Evolutionary conservation across 768 basidiomycete species (phyloP).

Genomic region (Auriculariales sp.): DNA sequence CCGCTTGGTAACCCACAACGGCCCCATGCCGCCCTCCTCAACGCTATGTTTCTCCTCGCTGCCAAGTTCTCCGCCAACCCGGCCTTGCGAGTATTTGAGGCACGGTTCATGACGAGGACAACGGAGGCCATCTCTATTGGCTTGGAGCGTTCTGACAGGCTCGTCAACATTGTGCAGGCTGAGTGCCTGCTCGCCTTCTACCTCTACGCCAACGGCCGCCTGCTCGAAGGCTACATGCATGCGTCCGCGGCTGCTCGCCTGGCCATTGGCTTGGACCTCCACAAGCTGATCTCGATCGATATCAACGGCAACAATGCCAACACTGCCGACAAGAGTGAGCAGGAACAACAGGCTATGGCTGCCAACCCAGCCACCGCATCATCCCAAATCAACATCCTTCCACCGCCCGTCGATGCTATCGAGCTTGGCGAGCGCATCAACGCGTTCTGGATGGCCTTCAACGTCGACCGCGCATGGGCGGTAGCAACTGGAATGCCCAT

Average conservation of each 20-base stretch:
- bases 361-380: not conserved
- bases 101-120: conserved; percentile 38
- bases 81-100: conserved; percentile 49
- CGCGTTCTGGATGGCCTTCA: conserved; percentile 76
- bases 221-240: conserved; percentile 54
- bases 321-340: not conserved
- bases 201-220: conserved; percentile 43
- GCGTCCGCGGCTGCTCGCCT: conserved; percentile 59
- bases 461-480: conserved; percentile 71
- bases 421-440: conserved; percentile 59
- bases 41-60: conserved; percentile 72
- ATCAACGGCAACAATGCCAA: not conserved
- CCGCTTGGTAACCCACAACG: conserved; percentile 34
- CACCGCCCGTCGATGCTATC: conserved; percentile 41
- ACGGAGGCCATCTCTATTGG: conserved; percentile 46
- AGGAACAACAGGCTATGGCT: not conserved
- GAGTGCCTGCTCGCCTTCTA: conserved; percentile 59
- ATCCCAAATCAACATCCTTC: conserved; percentile 16
- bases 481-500: conserved; percentile 53
- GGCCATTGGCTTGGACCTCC: conserved; percentile 59
- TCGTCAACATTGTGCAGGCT: conserved; percentile 48
- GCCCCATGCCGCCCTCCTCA: conserved; percentile 59
- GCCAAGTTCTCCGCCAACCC: conserved; percentile 67
- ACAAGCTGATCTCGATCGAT: conserved; percentile 26
- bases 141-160: conserved; percentile 47